Base-by-base conservation (phyloP, 2,329 filamentous ascomycete species). In the Epichloe scottii region DNA sequence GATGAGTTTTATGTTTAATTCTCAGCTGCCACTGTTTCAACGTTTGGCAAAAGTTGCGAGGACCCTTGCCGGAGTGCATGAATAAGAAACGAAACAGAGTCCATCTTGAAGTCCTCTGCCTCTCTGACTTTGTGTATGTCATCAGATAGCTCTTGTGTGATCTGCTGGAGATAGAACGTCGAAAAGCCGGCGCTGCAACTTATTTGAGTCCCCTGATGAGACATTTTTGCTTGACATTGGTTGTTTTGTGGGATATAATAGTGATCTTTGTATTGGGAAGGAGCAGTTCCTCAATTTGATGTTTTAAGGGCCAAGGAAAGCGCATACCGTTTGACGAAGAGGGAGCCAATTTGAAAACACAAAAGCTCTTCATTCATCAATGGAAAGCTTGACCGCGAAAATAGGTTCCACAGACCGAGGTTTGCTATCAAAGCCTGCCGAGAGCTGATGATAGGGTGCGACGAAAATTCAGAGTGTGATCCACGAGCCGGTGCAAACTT, bases 81-180 rank as follows among this genome's bases (percentile, higher is more conserved):
- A 35, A 89, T 74, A 41, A 89, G 73, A 61, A 87, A 75, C 5
- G 75, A 72, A 33, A 88, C 74, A 3, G 78, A 77, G 48, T 81
- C 79, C 53, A 71, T 71, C 61, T 79, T 82, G 68, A 89, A 90
- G 66, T 89, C 86, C 58, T 81, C 78, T 10, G 85, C 82, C 7
- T 60, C 66, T 56, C 85, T 79, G 54, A 89, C 72, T 64, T 81
- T 80, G 68, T 87, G 81, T 38, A 90, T 73, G 62, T 89, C 86
- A 57, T 88, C 82, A 12, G 82, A 79, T 51, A 90, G 81, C 63
- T 89, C 85, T 48, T 74, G 71, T 0, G 85, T 87, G 5, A 81
- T 71, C 53, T 78, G 80, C 59, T 84, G 80, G 45, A 89, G 76
- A 64, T 89, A 89, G 63, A 80, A 84, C 10, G 79, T 71, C 8